Percentiles rank a stretch among this genome's conserved stretches.
These are phyloP conservation scores for Inga leiocalycina DNA, from an alignment of 306 rosid species.

Conservation along the genomic window DNA sequence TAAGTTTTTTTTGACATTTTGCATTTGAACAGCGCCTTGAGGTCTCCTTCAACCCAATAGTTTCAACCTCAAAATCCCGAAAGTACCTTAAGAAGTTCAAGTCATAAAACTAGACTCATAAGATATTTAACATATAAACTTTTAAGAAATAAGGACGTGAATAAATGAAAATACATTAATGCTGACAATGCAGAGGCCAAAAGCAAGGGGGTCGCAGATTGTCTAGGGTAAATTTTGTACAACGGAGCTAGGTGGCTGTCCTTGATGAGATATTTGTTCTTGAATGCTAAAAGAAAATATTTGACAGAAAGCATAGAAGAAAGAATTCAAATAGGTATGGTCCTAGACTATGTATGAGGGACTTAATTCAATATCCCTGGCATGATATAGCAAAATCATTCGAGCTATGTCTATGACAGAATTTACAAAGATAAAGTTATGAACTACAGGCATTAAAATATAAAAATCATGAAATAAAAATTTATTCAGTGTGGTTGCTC, in stretches of 20 bases:
- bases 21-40: slow-evolving; percentile 72
- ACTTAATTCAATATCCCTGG: background rate
- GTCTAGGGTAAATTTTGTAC: background rate
- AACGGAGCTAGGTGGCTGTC: slow-evolving; percentile 17
- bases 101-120: slow-evolving; percentile 33
- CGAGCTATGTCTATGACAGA: background rate
- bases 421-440: slow-evolving; percentile 1
- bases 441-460: background rate
- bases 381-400: slow-evolving; percentile 21
- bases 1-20: slow-evolving; percentile 72
- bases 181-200: slow-evolving; percentile 15
- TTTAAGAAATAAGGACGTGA: background rate
- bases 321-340: slow-evolving; percentile 12
- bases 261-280: slow-evolving; percentile 16
- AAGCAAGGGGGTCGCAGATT: slow-evolving; percentile 18
- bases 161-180: background rate
- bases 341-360: slow-evolving; percentile 14
- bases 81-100: slow-evolving; percentile 59
- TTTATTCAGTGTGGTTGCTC: slow-evolving; percentile 5
- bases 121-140: background rate
- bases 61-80: slow-evolving; percentile 93
- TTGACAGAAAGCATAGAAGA: slow-evolving; percentile 2
- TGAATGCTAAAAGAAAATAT: slow-evolving; percentile 6
- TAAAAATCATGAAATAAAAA: slow-evolving; percentile 18
- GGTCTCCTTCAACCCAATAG: slow-evolving; percentile 93